A percentile compares a stretch with the other conserved stretches of the same genome.
Conservation (phyloP, 2,329 filamentous ascomycete genomes). For the Aspergillus sp. region DNA sequence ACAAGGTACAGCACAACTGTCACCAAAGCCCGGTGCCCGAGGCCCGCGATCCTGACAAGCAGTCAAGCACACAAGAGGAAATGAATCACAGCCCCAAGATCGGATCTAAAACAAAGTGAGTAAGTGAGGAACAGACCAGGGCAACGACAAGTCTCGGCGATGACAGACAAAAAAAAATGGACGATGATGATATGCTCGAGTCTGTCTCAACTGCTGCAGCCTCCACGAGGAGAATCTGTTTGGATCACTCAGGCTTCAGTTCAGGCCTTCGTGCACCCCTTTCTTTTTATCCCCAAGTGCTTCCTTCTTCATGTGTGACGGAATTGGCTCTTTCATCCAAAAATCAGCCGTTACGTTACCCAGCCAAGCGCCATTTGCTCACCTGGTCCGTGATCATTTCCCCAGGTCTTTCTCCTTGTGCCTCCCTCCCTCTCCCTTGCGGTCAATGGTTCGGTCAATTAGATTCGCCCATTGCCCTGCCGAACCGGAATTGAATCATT, state of each 20-base stretch:
- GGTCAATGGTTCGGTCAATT: constrained; percentile 10
- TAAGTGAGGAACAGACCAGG: constrained; percentile 11
- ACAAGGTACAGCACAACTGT: background rate
- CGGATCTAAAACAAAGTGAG: constrained; percentile 14
- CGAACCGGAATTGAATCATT: background rate
- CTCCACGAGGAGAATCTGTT: background rate
- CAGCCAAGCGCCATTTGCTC: constrained; percentile 12
- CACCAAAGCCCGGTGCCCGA: constrained; percentile 5
- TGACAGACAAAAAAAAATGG: background rate
- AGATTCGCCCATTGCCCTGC: background rate
- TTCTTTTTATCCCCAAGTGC: background rate
- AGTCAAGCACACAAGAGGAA: constrained; percentile 11
- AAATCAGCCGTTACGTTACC: constrained; percentile 15
- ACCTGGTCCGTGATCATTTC: constrained; percentile 12
- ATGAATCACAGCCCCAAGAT: constrained; percentile 15
- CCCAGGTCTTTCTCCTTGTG: constrained; percentile 7
- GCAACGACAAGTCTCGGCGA: background rate
- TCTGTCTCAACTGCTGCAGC: background rate
- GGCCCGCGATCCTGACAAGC: background rate
- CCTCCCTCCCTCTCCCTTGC: background rate
- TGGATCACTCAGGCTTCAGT: background rate
- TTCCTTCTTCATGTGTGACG: background rate
- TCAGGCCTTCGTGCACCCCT: background rate
- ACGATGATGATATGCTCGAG: background rate
- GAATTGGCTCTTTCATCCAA: background rate